Evolutionary conservation across 257 asterid genomes (phyloP).

Genomic region (Sherardia arvensis): DNA sequence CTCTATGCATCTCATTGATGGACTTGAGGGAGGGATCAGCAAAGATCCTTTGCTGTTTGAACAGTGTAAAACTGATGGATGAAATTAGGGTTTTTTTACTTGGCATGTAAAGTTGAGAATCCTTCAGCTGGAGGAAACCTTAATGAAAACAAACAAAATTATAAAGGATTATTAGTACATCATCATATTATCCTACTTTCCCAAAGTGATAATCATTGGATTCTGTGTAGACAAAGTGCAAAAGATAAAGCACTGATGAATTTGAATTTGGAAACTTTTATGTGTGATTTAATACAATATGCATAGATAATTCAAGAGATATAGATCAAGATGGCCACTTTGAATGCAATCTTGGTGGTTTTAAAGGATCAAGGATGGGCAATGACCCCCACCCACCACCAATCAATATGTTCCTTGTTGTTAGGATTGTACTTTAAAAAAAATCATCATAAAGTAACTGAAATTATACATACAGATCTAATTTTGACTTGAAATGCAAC

Average conservation of each 20-base stretch:
- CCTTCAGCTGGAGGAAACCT: constrained; percentile 77
- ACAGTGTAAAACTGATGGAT: constrained; percentile 22
- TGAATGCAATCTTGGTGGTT: constrained; percentile 8
- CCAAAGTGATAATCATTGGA: not conserved
- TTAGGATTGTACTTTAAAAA: not conserved
- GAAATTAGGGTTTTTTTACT: constrained; percentile 26
- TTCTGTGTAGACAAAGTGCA: not conserved
- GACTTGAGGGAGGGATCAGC: constrained; percentile 62
- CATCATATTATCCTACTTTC: not conserved
- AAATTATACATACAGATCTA: too few relatives aligned
- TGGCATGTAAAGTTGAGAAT: constrained; percentile 30
- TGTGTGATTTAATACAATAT: not conserved
- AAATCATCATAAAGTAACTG: not conserved
- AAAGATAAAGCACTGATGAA: not conserved
- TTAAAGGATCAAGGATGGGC: constrained; percentile 10
- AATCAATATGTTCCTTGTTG: constrained; percentile 10
- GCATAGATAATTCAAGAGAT: not conserved
- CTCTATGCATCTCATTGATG: constrained; percentile 35
- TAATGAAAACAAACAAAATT: not conserved
- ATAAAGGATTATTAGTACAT: not conserved
- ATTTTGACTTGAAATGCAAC: too few relatives aligned
- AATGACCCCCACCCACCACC: constrained; percentile 14
- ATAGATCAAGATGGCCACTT: constrained; percentile 2
- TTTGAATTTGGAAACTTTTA: not conserved
- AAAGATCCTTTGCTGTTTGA: constrained; percentile 41